Conservation (phyloP, 371 early-diverging fungal species). For the Syncephalastrum sp. region DNA sequence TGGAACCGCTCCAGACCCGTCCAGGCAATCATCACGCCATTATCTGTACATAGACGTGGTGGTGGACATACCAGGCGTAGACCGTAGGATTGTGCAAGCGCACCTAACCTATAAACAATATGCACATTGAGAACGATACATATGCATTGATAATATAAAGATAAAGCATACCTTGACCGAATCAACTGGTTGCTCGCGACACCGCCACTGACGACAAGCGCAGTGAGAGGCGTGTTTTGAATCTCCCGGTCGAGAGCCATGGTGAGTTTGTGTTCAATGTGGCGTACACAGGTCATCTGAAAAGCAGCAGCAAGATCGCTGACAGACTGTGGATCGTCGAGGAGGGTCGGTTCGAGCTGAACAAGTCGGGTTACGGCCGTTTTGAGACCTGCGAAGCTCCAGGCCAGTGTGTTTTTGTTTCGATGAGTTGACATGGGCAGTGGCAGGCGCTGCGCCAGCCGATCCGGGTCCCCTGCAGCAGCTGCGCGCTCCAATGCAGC, state of each 20-base stretch:
- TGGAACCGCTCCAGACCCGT: slow-evolving; percentile 69
- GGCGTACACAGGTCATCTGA: slow-evolving; percentile 63
- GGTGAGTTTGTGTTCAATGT: slow-evolving; percentile 67
- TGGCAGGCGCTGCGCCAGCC: slow-evolving; percentile 54
- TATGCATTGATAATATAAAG: neutral
- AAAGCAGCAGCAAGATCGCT: slow-evolving; percentile 79
- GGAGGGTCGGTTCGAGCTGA: slow-evolving; percentile 32
- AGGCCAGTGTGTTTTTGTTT: slow-evolving; percentile 55
- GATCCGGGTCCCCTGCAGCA: slow-evolving; percentile 45
- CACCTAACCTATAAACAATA: slow-evolving; percentile 27
- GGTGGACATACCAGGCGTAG: slow-evolving; percentile 73
- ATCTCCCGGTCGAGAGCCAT: slow-evolving; percentile 58
- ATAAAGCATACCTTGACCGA: slow-evolving; percentile 34
- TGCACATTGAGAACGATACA: neutral
- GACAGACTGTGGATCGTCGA: slow-evolving; percentile 32
- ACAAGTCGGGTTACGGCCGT: slow-evolving; percentile 56
- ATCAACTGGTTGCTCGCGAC: slow-evolving; percentile 74
- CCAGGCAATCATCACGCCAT: slow-evolving; percentile 93
- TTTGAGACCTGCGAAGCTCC: slow-evolving; percentile 83
- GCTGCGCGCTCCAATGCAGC: slow-evolving; percentile 76
- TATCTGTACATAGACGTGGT: slow-evolving; percentile 79
- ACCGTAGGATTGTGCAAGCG: slow-evolving; percentile 39
- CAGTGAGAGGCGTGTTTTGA: slow-evolving; percentile 40
- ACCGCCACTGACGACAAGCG: slow-evolving; percentile 82
- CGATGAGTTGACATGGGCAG: slow-evolving; percentile 63